Conservation (phyloP, 2,329 filamentous ascomycete species). For the Dothideomycetes sp. region DNA sequence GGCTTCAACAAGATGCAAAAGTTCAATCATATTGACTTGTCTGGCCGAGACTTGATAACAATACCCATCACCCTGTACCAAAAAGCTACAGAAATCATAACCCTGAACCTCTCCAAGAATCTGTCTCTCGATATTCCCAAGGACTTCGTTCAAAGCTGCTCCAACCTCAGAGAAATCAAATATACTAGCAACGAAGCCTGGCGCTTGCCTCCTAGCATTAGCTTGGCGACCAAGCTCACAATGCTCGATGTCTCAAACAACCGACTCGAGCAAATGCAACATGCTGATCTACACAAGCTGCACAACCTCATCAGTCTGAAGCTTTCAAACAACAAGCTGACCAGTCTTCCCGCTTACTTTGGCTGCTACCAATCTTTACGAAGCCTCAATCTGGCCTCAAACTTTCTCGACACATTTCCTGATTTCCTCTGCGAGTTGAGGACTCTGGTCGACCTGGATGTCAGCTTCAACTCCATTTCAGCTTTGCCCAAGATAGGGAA, state of each 20-base stretch:
- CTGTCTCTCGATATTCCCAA: constrained; percentile 84
- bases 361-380: constrained; percentile 67
- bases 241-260: constrained; percentile 95
- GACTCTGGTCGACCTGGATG: constrained; percentile 80
- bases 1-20: constrained; percentile 76
- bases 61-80: constrained; percentile 92
- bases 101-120: constrained; percentile 86
- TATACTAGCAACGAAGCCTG: constrained; percentile 90
- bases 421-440: constrained; percentile 72
- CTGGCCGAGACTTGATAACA: constrained; percentile 80
- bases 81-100: constrained; percentile 85
- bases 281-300: constrained; percentile 68
- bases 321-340: constrained; percentile 84
- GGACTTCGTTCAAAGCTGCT: constrained; percentile 91
- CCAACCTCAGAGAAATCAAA: constrained; percentile 86
- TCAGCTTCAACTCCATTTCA: constrained; percentile 90
- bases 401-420: constrained; percentile 77
- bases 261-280: constrained; percentile 72
- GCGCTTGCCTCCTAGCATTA: constrained; percentile 72
- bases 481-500: constrained; percentile 70
- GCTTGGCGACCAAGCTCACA: constrained; percentile 68
- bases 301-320: constrained; percentile 76
- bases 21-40: constrained; percentile 86
- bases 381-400: constrained; percentile 85
- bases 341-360: constrained; percentile 69